Percentiles rank a stretch among this genome's conserved stretches.
These are phyloP conservation scores for Fusarium nisikadoi DNA, from an alignment of 2,329 filamentous ascomycete species.

Conservation along the genomic window DNA sequence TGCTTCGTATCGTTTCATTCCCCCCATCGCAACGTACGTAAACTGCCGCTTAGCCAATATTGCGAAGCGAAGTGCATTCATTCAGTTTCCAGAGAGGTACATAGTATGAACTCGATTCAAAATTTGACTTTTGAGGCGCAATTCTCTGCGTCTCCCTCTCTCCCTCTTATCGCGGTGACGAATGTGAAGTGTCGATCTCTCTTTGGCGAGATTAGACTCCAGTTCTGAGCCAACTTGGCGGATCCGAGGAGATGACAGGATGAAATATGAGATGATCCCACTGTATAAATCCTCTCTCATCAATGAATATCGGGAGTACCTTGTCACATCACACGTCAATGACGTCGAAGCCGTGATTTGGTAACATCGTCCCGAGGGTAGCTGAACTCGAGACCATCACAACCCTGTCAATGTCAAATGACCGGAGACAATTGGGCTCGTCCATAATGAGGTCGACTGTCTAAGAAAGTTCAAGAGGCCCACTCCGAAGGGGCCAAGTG, in stretches of 20 bases:
- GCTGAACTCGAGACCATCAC: background rate
- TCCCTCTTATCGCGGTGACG: slow-evolving; percentile 11
- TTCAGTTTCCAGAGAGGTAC: background rate
- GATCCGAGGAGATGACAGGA: slow-evolving; percentile 5
- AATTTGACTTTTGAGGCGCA: background rate
- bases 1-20: background rate
- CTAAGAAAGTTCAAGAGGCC: background rate
- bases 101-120: background rate
- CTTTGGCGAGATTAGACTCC: slow-evolving; percentile 13
- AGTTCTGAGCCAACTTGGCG: slow-evolving; percentile 7
- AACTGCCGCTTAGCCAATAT: background rate
- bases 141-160: slow-evolving; percentile 3
- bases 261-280: background rate
- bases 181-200: slow-evolving; percentile 23
- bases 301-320: slow-evolving; percentile 1
- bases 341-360: slow-evolving; percentile 12
- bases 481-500: background rate
- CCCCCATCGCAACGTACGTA: too few species aligned
- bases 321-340: slow-evolving; percentile 19
- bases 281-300: background rate
- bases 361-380: background rate
- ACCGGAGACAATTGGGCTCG: background rate
- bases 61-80: background rate
- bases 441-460: background rate
- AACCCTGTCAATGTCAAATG: background rate